Conservation (phyloP, 1,284 basidiomycete species). For the Ustilago tritici region DNA sequence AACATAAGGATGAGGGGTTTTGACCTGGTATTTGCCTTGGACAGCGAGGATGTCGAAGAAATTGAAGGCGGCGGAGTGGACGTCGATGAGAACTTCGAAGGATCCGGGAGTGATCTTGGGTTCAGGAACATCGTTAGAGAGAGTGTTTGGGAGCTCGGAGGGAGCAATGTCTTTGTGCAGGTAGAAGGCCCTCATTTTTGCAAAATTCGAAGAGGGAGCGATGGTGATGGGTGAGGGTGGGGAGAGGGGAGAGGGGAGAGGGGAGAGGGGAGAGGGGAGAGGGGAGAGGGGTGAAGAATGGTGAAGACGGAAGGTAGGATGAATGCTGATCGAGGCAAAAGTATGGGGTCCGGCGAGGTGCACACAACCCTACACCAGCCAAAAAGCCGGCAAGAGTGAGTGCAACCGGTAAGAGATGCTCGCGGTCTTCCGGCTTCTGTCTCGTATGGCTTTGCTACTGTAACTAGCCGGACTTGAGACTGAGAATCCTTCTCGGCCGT, state of each 20-base stretch:
- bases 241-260: background rate
- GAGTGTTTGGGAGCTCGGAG: conserved; percentile 52
- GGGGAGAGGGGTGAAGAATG: background rate
- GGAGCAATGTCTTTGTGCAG: conserved; percentile 62
- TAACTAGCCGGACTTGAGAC: background rate
- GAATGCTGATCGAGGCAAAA: background rate
- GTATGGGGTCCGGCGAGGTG: background rate
- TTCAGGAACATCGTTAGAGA: conserved; percentile 46
- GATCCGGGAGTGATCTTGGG: conserved; percentile 42
- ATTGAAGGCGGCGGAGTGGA: conserved; percentile 71
- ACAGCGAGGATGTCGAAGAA: conserved; percentile 65
- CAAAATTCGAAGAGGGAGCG: background rate
- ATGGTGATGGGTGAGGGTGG: background rate
- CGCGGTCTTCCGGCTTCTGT: conserved; percentile 18
- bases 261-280: background rate
- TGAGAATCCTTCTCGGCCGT: background rate
- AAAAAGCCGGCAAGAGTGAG: background rate
- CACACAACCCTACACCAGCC: conserved; percentile 1
- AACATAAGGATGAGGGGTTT: conserved; percentile 63
- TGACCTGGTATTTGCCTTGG: conserved; percentile 63
- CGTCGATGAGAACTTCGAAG: conserved; percentile 61
- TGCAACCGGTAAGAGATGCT: conserved; percentile 10
- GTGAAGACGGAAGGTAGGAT: background rate
- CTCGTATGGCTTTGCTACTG: background rate
- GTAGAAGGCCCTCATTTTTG: conserved; percentile 58